Percentiles rank a stretch among this genome's conserved stretches.
phyloP scores from a whole-genome alignment of 73 alveolate genomes.

The Durusdinium trenchii region DNA sequence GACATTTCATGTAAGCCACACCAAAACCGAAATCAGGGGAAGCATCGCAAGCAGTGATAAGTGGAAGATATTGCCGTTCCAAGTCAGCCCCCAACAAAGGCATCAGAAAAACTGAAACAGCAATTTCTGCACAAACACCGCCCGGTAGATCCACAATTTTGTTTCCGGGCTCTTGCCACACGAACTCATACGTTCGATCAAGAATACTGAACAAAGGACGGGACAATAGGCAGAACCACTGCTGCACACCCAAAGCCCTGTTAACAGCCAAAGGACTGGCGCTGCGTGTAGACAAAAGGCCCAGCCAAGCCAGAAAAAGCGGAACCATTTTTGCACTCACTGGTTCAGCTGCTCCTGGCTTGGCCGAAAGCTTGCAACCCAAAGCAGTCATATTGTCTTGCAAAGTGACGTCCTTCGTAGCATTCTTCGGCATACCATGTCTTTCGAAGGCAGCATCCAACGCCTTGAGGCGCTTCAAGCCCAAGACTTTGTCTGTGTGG shows the following conservation, averaged over 20 bases:
- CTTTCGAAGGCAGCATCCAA: not conserved
- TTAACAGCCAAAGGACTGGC: not conserved
- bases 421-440: constrained; percentile 35
- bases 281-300: not conserved
- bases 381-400: constrained; percentile 9
- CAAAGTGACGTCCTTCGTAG: constrained; percentile 27
- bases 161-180: not conserved
- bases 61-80: not conserved
- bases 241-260: constrained; percentile 38
- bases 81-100: constrained; percentile 44
- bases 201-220: constrained; percentile 43
- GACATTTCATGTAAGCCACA: not conserved
- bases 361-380: constrained; percentile 18
- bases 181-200: not conserved
- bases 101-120: constrained; percentile 17
- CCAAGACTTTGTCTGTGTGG: not conserved
- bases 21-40: constrained; percentile 52
- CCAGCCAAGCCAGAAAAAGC: not conserved
- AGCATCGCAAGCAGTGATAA: constrained; percentile 15
- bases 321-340: not conserved
- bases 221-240: constrained; percentile 36
- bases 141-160: not conserved
- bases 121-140: not conserved
- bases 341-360: constrained; percentile 32
- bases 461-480: not conserved